Evolutionary conservation across 1,284 basidiomycete genomes (phyloP), one percentile per base, ranked within the genome.

Genomic region (Phaffia rhodozyma): DNA sequence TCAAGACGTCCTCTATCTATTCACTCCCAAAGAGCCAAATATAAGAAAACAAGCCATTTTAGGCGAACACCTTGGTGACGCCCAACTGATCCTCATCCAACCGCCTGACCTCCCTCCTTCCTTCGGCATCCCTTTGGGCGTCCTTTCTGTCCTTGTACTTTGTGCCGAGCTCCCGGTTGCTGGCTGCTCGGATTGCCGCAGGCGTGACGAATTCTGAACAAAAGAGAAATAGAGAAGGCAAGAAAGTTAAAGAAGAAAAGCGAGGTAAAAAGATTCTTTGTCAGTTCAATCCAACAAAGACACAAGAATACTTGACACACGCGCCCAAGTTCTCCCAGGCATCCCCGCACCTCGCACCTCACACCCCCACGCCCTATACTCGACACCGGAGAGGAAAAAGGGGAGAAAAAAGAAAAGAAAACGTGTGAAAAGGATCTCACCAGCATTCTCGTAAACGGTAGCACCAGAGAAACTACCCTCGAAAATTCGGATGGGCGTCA

Each of bases 401-500:
- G 21, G 27, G 11, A 47, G 50, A 52, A 58, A 38, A 38, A 27
- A 48, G 49, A 48, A 32, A 56, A 23, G 62, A 57, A 55, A 20
- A 30, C 66, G 47, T 55, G 62, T 34, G 9, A 34, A 34, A 34
- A 34, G 9, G 9, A 49, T 69, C 83, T 67, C 70, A 91, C 90
- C 89, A 73, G 91, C 88, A 78, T 98, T 98, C 57, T 93, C 92
- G 74, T 88, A 99, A 21, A 99, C 86, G 3, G 92, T 97, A 29
- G 91, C 90, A 21, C 96, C 96, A 66, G 86, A 83, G 76, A 97
- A 97, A 7, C 90, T 90, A 34, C 96, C 96, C 76, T 99, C 96
- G 73, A 99, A 99, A 68, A 99, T 93, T 64, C 91, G 86, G 72
- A 99, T 97, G 7, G 96, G 96, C 49, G 91, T 96, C 60, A 99